phyloP scores from a whole-genome alignment of 2,329 filamentous ascomycete genomes.

The Cladophialophora chaetospira region DNA sequence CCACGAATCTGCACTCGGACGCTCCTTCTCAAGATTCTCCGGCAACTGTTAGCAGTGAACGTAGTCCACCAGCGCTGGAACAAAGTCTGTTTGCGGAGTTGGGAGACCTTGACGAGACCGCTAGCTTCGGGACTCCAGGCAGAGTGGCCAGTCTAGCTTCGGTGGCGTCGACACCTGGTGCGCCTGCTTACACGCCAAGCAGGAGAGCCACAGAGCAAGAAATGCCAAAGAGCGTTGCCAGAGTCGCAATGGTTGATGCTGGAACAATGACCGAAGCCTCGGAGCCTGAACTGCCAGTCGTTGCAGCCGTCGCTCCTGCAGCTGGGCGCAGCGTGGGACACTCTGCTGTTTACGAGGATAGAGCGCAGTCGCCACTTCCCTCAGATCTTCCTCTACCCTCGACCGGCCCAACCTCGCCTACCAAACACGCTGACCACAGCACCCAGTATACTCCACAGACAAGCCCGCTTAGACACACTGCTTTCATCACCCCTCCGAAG shows the following conservation, averaged over 20 bases:
- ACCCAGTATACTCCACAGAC: slow-evolving; percentile 48
- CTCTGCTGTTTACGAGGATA: slow-evolving; percentile 25
- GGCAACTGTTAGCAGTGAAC: slow-evolving; percentile 52
- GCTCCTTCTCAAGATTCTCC: slow-evolving; percentile 55
- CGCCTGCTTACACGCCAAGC: slow-evolving; percentile 24
- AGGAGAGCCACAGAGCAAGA: slow-evolving; percentile 15
- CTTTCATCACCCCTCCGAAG: slow-evolving; percentile 44
- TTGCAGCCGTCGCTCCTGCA: slow-evolving; percentile 29
- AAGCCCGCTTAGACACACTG: slow-evolving; percentile 36
- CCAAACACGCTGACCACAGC: slow-evolving; percentile 41
- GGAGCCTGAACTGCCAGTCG: slow-evolving; percentile 41
- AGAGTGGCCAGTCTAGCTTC: slow-evolving; percentile 38
- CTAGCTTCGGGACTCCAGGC: slow-evolving; percentile 57
- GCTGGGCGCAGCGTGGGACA: slow-evolving; percentile 4
- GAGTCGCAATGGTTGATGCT: slow-evolving; percentile 59
- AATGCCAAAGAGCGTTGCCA: slow-evolving; percentile 29
- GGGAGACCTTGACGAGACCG: slow-evolving; percentile 74
- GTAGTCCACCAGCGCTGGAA: slow-evolving; percentile 50
- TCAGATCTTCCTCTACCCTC: slow-evolving; percentile 33
- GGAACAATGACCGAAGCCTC: slow-evolving; percentile 65
- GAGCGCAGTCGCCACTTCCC: slow-evolving; percentile 15
- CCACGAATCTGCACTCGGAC: slow-evolving; percentile 42
- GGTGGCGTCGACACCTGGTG: slow-evolving; percentile 43
- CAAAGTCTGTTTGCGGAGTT: slow-evolving; percentile 92
- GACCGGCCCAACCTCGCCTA: slow-evolving; percentile 31